Evolutionary conservation across 2,329 filamentous ascomycete genomes (phyloP).

Genomic region (Aspergillus fumigatiaffinis): DNA sequence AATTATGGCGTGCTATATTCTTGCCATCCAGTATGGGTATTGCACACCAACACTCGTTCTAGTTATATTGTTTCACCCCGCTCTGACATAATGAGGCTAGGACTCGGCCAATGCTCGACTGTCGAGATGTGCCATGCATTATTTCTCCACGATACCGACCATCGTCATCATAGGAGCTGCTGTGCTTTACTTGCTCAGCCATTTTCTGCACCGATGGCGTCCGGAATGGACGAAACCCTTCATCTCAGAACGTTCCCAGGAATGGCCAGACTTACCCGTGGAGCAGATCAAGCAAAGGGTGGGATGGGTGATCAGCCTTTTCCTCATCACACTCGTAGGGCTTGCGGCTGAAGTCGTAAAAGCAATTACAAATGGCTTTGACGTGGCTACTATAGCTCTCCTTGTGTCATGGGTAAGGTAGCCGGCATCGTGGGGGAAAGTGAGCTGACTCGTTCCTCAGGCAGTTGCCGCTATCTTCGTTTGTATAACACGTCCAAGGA

Average conservation of each 20-base stretch:
- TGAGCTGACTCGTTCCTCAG: slow-evolving; percentile 25
- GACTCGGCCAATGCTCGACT: slow-evolving; percentile 35
- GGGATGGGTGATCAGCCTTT: slow-evolving; percentile 36
- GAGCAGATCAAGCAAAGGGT: slow-evolving; percentile 25
- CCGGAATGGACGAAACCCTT: slow-evolving; percentile 53
- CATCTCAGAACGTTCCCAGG: slow-evolving; percentile 40
- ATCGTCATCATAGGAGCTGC: slow-evolving; percentile 23
- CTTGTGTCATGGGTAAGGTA: slow-evolving; percentile 38
- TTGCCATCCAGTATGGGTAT: slow-evolving; percentile 19
- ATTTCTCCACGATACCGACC: slow-evolving; percentile 28
- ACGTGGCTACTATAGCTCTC: slow-evolving; percentile 20
- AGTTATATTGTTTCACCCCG: background rate
- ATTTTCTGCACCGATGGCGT: slow-evolving; percentile 23
- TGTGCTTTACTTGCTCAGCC: slow-evolving; percentile 25
- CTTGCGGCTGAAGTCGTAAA: slow-evolving; percentile 31
- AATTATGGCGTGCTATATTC: slow-evolving; percentile 5
- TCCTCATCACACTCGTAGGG: slow-evolving; percentile 37
- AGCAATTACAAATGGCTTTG: slow-evolving; percentile 15
- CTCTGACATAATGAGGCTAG: slow-evolving; percentile 20
- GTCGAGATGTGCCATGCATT: slow-evolving; percentile 32
- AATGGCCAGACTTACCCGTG: slow-evolving; percentile 25
- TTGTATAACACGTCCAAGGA: slow-evolving; percentile 37
- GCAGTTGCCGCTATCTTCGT: slow-evolving; percentile 33
- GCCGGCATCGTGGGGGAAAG: slow-evolving; percentile 7
- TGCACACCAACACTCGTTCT: background rate